Conservation (phyloP, 768 basidiomycete genomes). For the Collybia mongolica region DNA sequence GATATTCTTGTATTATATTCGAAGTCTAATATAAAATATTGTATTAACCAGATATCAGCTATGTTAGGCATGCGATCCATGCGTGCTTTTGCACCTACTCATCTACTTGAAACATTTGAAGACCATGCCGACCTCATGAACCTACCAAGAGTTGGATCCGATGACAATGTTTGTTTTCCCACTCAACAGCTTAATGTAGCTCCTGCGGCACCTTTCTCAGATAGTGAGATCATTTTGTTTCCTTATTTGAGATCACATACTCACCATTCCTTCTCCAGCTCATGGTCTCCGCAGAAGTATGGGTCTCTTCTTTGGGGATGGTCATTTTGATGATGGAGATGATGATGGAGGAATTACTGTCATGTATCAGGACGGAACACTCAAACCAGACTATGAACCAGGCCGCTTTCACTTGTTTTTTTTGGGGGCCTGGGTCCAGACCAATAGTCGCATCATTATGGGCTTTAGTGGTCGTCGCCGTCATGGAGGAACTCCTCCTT, state of each 20-base stretch:
- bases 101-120: neutral
- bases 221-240: no score
- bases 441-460: neutral
- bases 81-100: neutral
- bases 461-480: slow-evolving; percentile 10
- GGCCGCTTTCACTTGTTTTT: slow-evolving; percentile 14
- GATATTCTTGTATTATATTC: neutral
- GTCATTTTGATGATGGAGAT: slow-evolving; percentile 10
- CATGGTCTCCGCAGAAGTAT: neutral
- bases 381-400: slow-evolving; percentile 10
- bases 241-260: no score
- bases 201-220: neutral
- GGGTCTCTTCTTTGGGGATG: slow-evolving; percentile 10
- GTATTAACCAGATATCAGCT: neutral
- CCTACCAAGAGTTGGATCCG: neutral
- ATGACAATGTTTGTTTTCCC: neutral
- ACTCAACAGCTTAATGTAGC: neutral
- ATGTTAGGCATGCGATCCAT: neutral
- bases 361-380: slow-evolving; percentile 5
- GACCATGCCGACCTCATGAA: neutral
- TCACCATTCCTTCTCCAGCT: no score
- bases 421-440: slow-evolving; percentile 9
- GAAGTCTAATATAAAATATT: neutral
- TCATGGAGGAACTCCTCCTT: slow-evolving; percentile 14
- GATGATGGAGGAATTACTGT: slow-evolving; percentile 2